A percentile compares a stretch with the other conserved stretches of the same genome.
phyloP scores from a whole-genome alignment of 495 filamentous ascomycete species.

The Tuber melanosporum region DNA sequence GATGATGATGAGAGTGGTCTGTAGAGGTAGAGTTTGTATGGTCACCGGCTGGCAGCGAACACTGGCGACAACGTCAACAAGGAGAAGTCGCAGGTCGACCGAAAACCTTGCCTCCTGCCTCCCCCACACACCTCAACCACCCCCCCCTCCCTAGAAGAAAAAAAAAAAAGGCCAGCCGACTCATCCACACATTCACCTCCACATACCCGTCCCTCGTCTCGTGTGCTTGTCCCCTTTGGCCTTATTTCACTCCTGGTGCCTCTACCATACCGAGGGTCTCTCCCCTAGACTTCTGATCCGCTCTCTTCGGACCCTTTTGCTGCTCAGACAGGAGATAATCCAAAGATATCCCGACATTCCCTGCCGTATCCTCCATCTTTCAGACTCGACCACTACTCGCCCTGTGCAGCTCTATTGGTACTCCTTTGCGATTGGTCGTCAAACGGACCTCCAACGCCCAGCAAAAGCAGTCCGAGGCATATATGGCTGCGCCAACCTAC shows the following conservation, averaged over 20 bases:
- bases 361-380: constrained; percentile 8
- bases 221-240: neutral
- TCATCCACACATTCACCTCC: constrained; percentile 14
- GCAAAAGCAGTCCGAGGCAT: constrained; percentile 14
- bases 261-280: neutral
- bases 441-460: constrained; percentile 21
- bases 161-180: neutral
- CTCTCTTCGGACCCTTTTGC: constrained; percentile 13
- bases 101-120: constrained; percentile 15
- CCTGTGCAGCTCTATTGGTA: constrained; percentile 22
- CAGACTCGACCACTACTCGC: constrained; percentile 18
- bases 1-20: neutral
- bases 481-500: constrained; percentile 42
- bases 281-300: neutral
- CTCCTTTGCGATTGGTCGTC: constrained; percentile 27
- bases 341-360: neutral
- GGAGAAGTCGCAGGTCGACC: constrained; percentile 22
- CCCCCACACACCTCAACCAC: constrained; percentile 19
- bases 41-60: constrained; percentile 25
- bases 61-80: constrained; percentile 28
- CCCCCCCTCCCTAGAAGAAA: constrained; percentile 2
- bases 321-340: constrained; percentile 19
- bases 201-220: neutral
- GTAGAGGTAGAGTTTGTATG: constrained; percentile 1
- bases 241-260: constrained; percentile 1